phyloP scores from a whole-genome alignment of 164 flowering plant species.

The Magnolia changhungtana region DNA sequence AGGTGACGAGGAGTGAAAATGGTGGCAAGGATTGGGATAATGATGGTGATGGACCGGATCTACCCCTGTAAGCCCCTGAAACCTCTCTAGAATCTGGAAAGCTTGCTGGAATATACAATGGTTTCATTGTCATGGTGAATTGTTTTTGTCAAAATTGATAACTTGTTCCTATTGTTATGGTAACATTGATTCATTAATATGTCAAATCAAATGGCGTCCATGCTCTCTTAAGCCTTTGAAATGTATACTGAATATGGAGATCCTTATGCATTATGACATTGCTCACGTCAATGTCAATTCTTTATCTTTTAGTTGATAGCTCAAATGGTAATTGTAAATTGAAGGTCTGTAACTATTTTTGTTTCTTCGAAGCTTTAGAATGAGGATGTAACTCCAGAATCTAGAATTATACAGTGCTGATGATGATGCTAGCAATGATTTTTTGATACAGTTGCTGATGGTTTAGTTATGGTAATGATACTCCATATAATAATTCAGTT shows the following conservation, averaged over 20 bases:
- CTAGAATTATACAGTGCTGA: not conserved
- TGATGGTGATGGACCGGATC: slow-evolving; percentile 50
- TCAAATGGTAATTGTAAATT: no score
- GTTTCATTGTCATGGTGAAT: not conserved
- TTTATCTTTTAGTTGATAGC: not conserved
- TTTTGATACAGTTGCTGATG: not conserved
- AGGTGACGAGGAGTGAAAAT: slow-evolving; percentile 41
- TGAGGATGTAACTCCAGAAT: not conserved
- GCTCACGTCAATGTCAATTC: not conserved
- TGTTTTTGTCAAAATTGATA: not conserved
- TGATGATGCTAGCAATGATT: not conserved
- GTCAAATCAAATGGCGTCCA: no score
- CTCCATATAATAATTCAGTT: not conserved
- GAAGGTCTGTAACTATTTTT: no score
- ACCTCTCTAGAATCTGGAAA: not conserved
- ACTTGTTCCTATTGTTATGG: not conserved
- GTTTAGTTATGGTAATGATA: not conserved
- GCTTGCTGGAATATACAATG: not conserved
- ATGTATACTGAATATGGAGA: not conserved
- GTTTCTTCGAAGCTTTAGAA: not conserved
- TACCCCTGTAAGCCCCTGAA: slow-evolving; percentile 47
- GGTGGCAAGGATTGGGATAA: slow-evolving; percentile 47
- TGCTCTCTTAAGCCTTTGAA: no score
- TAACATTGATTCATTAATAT: no score
- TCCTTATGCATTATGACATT: not conserved